Conservation (phyloP, 1,284 basidiomycete genomes). For the Inonotus obliquus region DNA sequence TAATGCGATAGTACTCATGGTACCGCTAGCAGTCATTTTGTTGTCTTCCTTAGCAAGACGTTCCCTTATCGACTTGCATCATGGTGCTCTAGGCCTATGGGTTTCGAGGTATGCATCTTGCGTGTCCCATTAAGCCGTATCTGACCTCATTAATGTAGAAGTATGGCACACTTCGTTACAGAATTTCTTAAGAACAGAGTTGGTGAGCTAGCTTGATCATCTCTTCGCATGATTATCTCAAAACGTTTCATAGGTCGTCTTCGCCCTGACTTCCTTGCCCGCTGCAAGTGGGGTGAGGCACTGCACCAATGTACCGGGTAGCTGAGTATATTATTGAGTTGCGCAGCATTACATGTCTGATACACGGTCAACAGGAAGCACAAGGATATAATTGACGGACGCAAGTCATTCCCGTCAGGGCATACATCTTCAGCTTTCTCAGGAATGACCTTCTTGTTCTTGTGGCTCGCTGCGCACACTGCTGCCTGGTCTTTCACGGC, state of each 20-base stretch:
- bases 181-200: slow-evolving; percentile 56
- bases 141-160: slow-evolving; percentile 30
- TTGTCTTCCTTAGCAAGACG: slow-evolving; percentile 35
- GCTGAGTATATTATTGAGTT: slow-evolving; percentile 7
- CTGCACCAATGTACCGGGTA: slow-evolving; percentile 53
- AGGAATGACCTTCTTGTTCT: slow-evolving; percentile 57
- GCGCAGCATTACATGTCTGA: not conserved
- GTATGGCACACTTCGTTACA: slow-evolving; percentile 44
- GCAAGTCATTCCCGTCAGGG: slow-evolving; percentile 62
- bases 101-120: slow-evolving; percentile 38
- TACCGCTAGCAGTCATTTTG: slow-evolving; percentile 39
- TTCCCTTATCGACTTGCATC: slow-evolving; percentile 50
- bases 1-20: slow-evolving; percentile 39
- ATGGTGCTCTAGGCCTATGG: slow-evolving; percentile 47
- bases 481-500: slow-evolving; percentile 52
- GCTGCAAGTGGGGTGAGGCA: slow-evolving; percentile 55
- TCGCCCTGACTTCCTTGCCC: slow-evolving; percentile 63
- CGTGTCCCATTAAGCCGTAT: not conserved
- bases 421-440: slow-evolving; percentile 64
- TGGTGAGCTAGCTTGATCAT: slow-evolving; percentile 32
- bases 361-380: slow-evolving; percentile 30
- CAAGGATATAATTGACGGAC: slow-evolving; percentile 42
- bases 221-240: not conserved
- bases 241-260: slow-evolving; percentile 46
- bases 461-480: slow-evolving; percentile 62